Base-by-base conservation (phyloP, 257 asterid species). In the Solanum bulbocastanum region DNA sequence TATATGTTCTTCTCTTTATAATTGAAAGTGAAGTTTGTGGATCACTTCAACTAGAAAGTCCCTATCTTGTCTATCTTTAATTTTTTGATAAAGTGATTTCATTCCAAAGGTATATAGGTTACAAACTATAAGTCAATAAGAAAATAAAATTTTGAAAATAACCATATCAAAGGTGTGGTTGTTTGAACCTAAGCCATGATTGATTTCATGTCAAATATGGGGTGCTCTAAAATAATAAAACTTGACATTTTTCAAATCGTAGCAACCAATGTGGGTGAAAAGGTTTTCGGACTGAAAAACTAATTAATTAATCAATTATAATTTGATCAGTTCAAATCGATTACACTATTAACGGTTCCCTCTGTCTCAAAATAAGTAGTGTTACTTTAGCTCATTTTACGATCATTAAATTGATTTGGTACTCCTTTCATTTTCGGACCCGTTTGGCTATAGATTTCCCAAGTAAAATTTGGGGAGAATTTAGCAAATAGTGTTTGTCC, bases 181-280 rank as follows among this genome's bases (percentile, higher is more conserved):
- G n/a, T 20, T 33, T 52, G 33, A 27, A 73, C 58, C 37, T 62
- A 25, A 76, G 39, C 84, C 86, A 88, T 88, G 68, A 44, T 88
- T 85, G 30, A 46, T 72, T 68, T 76, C 32, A 88, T 87, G 69
- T 86, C 71, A 66, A 86, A 11, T 81, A 69, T n/a, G 23, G 27
- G 66, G 65, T 15, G 84, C 39, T 27, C 65, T 78, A 42, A 79
- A 79, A 73, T 86, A 65, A 84, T 66, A 60, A 87, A 84, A 65
- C 40, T 76, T 42, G 20, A 39, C 22, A 81, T 85, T 83, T 88
- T 87, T 84, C 90, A 87, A 83, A 85, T 82, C 68, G 83, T 23
- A 25, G 44, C 37, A 60, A 87, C 89, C 20, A 27, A 65, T 89
- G 44, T 75, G 88, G 62, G 81, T 87, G 85, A 86, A 87, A 62